Evolutionary conservation across 2,329 filamentous ascomycete genomes (phyloP), one percentile per base, ranked within the genome.

Genomic region (Verruconis gallopava): DNA sequence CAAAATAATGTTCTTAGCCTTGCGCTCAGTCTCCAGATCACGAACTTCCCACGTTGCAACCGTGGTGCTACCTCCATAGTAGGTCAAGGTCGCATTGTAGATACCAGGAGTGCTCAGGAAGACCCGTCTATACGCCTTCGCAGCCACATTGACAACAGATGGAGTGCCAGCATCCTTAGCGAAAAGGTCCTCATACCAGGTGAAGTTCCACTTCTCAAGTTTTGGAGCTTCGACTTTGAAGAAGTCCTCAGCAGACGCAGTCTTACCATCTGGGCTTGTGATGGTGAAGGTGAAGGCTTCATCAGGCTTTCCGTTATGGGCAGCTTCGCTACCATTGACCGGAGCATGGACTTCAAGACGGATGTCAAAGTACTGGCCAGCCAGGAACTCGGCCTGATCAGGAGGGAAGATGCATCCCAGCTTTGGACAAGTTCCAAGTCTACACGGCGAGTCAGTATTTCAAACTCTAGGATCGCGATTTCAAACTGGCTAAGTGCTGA

Each of bases 101-200:
- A 79, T 75, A 48, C 85, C 85, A 1, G 85, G 81, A 65, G 86
- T 79, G 55, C 82, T 79, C 19, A 93, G 68, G 14, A 78, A 78
- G 37, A 91, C 72, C 48, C 76, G 73, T 47, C 85, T 74, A 65
- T 85, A 91, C 21, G 76, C 77, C 63, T 86, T 89, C 48, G 81
- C 72, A 2, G 83, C 78, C 40, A 91, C 85, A 47, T 85, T 83
- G 61, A 93, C 85, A 15, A 85, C 54, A 1, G 79, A 81, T 3
- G 81, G 73, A 25, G 71, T 77, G 15, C 73, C 63, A 3, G 75
- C 76, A 51, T 88, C 83, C 54, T 77, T 65, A 20, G 84, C 84
- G 55, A 85, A 93, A 19, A 85, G 72, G 53, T 93, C 73, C 65
- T 89, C 85, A 54, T 74, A 89, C 81, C 81, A 91, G n/a, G 70